Conservation (phyloP, 495 filamentous ascomycete species). For the Bryoglossum gracile region DNA sequence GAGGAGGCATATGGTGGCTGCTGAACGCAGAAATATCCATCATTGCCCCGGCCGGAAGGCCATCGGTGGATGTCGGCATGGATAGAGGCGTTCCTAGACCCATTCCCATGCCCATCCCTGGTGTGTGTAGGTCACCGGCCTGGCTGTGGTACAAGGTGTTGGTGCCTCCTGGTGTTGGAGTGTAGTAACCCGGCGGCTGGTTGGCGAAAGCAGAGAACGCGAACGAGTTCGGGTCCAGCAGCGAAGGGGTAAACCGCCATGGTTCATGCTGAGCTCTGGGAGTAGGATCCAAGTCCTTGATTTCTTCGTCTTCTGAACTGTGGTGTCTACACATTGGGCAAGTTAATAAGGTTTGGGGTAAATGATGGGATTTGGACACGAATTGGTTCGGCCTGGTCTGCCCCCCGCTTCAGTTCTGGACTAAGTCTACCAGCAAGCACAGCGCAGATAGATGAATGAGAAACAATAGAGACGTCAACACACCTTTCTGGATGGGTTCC, state of each 20-base stretch:
- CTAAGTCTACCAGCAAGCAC: no score
- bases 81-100: constrained; percentile 82
- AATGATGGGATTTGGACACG: neutral
- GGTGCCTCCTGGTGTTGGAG: constrained; percentile 78
- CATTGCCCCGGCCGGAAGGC: constrained; percentile 45
- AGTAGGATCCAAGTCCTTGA: constrained; percentile 76
- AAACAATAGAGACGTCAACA: constrained; percentile 27
- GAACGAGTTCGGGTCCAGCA: constrained; percentile 78
- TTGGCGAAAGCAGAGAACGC: constrained; percentile 69
- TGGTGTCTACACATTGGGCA: constrained; percentile 10
- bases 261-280: constrained; percentile 67
- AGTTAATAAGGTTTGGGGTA: constrained; percentile 7
- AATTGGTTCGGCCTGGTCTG: neutral
- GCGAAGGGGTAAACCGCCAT: constrained; percentile 79
- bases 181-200: constrained; percentile 79
- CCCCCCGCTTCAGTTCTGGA: no score
- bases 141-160: constrained; percentile 76
- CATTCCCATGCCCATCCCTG: constrained; percentile 56
- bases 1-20: constrained; percentile 51
- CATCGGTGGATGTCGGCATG: constrained; percentile 57
- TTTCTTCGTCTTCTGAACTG: constrained; percentile 32
- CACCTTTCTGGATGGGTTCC: constrained; percentile 45
- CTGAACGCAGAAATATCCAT: constrained; percentile 49
- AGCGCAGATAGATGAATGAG: no score
- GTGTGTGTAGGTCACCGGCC: constrained; percentile 87